phyloP scores from a whole-genome alignment of 441 rosid genomes.

The Rhodomyrtus psidioides region DNA sequence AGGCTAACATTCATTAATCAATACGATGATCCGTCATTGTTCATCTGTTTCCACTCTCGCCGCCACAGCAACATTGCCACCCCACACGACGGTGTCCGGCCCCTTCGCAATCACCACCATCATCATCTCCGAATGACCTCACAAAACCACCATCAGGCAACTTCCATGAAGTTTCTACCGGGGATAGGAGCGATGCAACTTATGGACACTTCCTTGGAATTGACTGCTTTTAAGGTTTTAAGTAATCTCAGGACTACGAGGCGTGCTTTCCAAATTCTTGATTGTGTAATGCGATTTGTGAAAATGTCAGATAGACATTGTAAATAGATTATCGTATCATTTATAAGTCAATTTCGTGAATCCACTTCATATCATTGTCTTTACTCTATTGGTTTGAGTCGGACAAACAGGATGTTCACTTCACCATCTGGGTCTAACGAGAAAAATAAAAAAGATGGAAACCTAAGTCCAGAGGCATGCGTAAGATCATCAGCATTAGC shows the following conservation, averaged over 20 bases:
- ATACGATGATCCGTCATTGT: background rate
- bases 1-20: background rate
- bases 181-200: background rate
- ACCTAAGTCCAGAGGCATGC: background rate
- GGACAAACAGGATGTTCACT: background rate
- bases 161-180: background rate
- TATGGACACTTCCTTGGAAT: background rate
- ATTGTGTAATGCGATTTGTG: background rate
- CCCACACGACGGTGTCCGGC: background rate
- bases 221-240: background rate
- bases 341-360: background rate
- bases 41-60: background rate
- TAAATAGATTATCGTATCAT: background rate
- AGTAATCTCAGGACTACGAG: background rate
- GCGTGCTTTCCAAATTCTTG: background rate
- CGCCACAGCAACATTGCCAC: background rate
- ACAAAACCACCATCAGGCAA: background rate
- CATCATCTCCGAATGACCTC: background rate
- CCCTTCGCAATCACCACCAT: background rate
- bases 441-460: background rate
- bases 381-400: background rate
- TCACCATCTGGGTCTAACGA: background rate
- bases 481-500: background rate
- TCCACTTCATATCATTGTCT: background rate
- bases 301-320: background rate